Evolutionary conservation across 768 basidiomycete genomes (phyloP).

Genomic region (Multifurca ochricompacta): DNA sequence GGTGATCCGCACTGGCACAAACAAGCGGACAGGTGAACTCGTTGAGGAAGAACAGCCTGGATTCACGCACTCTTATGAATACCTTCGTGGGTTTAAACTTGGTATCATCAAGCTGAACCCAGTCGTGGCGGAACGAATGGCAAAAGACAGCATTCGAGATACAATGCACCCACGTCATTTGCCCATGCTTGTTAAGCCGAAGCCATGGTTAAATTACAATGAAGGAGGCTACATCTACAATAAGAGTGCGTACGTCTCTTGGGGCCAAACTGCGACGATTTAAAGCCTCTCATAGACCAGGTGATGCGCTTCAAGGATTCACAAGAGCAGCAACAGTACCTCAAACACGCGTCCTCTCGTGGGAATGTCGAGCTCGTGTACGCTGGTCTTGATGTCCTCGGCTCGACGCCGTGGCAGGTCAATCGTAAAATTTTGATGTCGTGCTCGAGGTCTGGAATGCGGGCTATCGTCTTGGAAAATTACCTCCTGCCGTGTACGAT

Average conservation of each 20-base stretch:
- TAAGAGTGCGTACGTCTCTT: constrained; percentile 41
- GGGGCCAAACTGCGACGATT: not conserved
- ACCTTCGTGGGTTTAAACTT: constrained; percentile 87
- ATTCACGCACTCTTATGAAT: constrained; percentile 89
- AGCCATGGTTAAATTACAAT: constrained; percentile 72
- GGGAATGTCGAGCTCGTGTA: constrained; percentile 81
- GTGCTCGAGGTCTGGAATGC: constrained; percentile 70
- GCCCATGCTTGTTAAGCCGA: constrained; percentile 90
- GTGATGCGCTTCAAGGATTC: constrained; percentile 94
- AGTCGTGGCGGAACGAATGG: constrained; percentile 65
- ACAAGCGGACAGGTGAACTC: constrained; percentile 51
- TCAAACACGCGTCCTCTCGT: constrained; percentile 61
- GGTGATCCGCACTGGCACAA: constrained; percentile 51
- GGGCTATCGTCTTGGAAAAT: constrained; percentile 72
- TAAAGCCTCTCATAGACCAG: constrained; percentile 33
- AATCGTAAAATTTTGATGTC: constrained; percentile 59
- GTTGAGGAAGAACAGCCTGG: constrained; percentile 82
- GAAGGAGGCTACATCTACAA: constrained; percentile 82
- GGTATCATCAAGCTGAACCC: constrained; percentile 87
- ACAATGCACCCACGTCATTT: constrained; percentile 88
- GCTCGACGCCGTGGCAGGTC: constrained; percentile 84
- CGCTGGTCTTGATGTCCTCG: constrained; percentile 83
- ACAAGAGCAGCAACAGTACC: constrained; percentile 72
- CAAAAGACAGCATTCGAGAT: constrained; percentile 60
- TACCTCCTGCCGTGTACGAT: constrained; percentile 69